phyloP scores from a whole-genome alignment of 1,139 yeast genomes.

The Yamadazyma mexicana region DNA sequence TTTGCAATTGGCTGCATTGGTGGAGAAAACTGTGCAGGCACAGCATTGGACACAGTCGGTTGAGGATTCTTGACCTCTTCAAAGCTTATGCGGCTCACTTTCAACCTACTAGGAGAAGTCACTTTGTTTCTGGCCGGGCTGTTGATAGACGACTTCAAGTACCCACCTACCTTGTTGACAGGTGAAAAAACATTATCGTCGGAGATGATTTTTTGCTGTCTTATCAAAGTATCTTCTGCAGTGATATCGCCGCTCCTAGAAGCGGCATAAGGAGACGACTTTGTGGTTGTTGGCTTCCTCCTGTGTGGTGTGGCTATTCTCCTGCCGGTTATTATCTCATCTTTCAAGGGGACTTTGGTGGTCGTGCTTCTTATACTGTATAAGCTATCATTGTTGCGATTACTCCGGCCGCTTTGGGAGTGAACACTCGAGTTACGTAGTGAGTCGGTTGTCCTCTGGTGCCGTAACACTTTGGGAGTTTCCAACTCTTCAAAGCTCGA shows the following conservation, averaged over 20 bases:
- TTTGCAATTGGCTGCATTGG: neutral
- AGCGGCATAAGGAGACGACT: neutral
- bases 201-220: conserved; percentile 20
- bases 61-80: neutral
- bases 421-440: conserved; percentile 5
- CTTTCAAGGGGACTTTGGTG: conserved; percentile 21
- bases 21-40: neutral
- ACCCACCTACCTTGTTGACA: conserved; percentile 6
- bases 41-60: neutral
- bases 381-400: neutral
- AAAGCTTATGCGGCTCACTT: conserved; percentile 3
- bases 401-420: neutral
- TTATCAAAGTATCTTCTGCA: conserved; percentile 16
- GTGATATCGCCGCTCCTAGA: neutral
- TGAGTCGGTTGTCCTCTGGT: conserved; percentile 6
- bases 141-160: conserved; percentile 6
- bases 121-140: neutral
- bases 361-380: conserved; percentile 16
- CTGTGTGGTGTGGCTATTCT: conserved; percentile 12
- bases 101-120: conserved; percentile 2
- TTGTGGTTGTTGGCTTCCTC: neutral
- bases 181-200: conserved; percentile 25
- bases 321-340: conserved; percentile 5
- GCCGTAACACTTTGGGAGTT: conserved; percentile 19
- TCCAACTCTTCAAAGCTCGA: conserved; percentile 19